A percentile compares a stretch with the other conserved stretches of the same genome.
These are phyloP conservation scores for Pseudozyma sp. DNA, from an alignment of 1,284 basidiomycete genomes.

Conservation along the genomic window DNA sequence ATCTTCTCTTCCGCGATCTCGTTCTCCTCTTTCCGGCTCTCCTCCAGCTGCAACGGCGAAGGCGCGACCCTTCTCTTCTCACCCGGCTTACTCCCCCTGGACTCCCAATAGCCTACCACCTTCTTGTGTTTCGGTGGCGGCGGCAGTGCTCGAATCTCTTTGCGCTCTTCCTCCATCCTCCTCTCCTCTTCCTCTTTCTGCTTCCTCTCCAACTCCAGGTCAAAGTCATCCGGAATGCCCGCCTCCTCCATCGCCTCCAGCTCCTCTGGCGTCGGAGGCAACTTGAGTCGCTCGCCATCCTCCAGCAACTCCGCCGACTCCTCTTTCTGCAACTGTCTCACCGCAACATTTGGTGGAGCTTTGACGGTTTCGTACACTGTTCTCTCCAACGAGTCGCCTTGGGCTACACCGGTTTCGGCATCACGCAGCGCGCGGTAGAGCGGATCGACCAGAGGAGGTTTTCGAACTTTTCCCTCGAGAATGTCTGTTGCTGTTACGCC, in stretches of 20 bases:
- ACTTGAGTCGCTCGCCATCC: slow-evolving; percentile 62
- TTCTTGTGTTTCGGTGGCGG: slow-evolving; percentile 53
- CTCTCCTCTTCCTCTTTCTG: slow-evolving; percentile 24
- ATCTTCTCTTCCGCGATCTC: slow-evolving; percentile 3
- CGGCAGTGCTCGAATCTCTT: slow-evolving; percentile 47
- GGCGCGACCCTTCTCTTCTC: slow-evolving; percentile 23
- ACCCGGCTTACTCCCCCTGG: slow-evolving; percentile 10
- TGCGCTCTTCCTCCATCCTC: slow-evolving; percentile 32
- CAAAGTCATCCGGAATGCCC: slow-evolving; percentile 65
- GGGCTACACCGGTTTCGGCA: slow-evolving; percentile 72
- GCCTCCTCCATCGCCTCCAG: slow-evolving; percentile 63
- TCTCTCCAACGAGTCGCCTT: slow-evolving; percentile 68
- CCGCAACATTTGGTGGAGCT: slow-evolving; percentile 35
- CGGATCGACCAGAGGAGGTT: slow-evolving; percentile 70
- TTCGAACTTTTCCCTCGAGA: slow-evolving; percentile 60
- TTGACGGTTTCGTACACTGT: slow-evolving; percentile 52
- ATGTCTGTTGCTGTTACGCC: slow-evolving; percentile 62
- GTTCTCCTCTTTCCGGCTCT: background rate
- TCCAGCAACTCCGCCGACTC: slow-evolving; percentile 47
- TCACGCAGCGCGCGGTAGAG: slow-evolving; percentile 71
- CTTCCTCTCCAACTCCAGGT: slow-evolving; percentile 51
- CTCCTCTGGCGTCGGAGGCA: slow-evolving; percentile 66
- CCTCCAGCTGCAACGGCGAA: slow-evolving; percentile 11
- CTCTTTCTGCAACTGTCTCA: slow-evolving; percentile 26
- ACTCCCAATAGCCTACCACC: slow-evolving; percentile 33